Evolutionary conservation across 495 filamentous ascomycete genomes (phyloP), one percentile per base, ranked within the genome.

Genomic region (Aspergillus carlsbadensis): DNA sequence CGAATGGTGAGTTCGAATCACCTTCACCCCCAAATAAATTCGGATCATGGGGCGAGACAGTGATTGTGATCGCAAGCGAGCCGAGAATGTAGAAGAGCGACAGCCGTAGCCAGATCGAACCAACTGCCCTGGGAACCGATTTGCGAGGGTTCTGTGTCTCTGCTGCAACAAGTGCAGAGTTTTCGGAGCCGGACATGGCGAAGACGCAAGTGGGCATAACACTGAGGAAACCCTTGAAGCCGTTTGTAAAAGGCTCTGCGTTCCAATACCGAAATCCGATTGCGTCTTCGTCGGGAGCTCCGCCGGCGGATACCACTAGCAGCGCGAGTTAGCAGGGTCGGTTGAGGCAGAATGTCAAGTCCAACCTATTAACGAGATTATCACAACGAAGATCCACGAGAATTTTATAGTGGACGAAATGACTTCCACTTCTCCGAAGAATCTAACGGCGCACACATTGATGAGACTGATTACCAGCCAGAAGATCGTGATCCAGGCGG

Each of bases 201-300:
- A 89, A 89, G 56, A 84, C 80, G 29, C 86, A 85, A 13, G 81
- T 80, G 40, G 86, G 83, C 69, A 88, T 86, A 45, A 87, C 84
- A 7, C 77, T 69, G 58, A 82, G 81, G 65, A 88, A 84, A 11
- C 87, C 87, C 55, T 85, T 83, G 77, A 89, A 88, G 39, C 84
- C 84, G 59, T 87, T 81, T 15, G 70, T 67, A 70, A 91, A 89
- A 1, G 86, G 84, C 22, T 81, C 80, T 3, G 79, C 81, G 34
- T 80, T 74, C 86, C 86, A 88, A 66, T 85, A 87, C 22, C 75
- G 71, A 61, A 84, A 83, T 2, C 85, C 85, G 59, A 75, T 58
- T 68, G 80, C 72, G 14, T 75, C 79, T 11, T 69, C 72, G 1
- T 77, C 76, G 1, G 79, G 77, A 7, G 82, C 84, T n/a, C 85